phyloP scores from a whole-genome alignment of 495 filamentous ascomycete species.

The Lepidopterella palustris region DNA sequence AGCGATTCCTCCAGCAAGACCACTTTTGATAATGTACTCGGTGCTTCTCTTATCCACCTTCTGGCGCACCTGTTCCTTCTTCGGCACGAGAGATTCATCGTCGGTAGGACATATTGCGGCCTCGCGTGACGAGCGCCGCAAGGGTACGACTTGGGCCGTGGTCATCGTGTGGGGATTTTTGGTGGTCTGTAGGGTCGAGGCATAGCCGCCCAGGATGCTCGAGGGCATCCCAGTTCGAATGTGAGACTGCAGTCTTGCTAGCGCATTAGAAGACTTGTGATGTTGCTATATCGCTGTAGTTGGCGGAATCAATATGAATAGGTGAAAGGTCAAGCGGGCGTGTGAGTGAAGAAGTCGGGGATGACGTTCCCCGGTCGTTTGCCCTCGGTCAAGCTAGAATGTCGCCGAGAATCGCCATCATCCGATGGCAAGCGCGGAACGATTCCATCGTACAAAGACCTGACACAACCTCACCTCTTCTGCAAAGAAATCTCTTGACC shows the following conservation, averaged over 20 bases:
- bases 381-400: no score
- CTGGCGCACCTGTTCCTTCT: slow-evolving; percentile 33
- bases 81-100: slow-evolving; percentile 37
- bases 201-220: slow-evolving; percentile 18
- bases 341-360: neutral
- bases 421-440: neutral
- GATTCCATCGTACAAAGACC: neutral
- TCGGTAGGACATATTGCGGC: slow-evolving; percentile 36
- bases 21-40: slow-evolving; percentile 76
- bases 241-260: neutral
- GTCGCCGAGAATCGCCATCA: neutral
- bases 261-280: neutral
- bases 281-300: neutral
- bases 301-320: neutral
- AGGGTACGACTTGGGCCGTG: slow-evolving; percentile 8
- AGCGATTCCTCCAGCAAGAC: slow-evolving; percentile 79
- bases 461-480: neutral
- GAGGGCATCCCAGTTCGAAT: slow-evolving; percentile 12
- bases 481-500: no score
- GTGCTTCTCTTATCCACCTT: slow-evolving; percentile 60
- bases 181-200: slow-evolving; percentile 5
- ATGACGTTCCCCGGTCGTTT: neutral
- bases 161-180: slow-evolving; percentile 21
- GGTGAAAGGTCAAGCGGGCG: neutral
- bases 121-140: slow-evolving; percentile 9